Evolutionary conservation across 1,284 basidiomycete species (phyloP).

Genomic region (Cutaneotrichosporon curvatum): DNA sequence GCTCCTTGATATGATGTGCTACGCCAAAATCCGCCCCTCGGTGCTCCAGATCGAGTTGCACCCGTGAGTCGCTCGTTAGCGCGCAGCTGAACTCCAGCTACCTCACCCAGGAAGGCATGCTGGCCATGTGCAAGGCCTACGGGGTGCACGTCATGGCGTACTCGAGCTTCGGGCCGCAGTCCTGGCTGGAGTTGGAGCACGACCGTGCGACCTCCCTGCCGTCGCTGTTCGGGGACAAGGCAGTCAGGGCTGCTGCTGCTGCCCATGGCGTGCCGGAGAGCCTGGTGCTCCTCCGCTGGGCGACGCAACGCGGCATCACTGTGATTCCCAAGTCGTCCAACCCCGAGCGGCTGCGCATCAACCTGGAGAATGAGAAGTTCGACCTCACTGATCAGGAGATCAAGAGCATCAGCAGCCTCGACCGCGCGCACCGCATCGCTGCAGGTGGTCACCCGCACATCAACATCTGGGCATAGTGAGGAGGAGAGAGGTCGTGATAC

Average conservation of each 20-base stretch:
- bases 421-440: slow-evolving; percentile 62
- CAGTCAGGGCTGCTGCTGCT: slow-evolving; percentile 51
- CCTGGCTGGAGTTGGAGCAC: slow-evolving; percentile 50
- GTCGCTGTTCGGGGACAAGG: slow-evolving; percentile 47
- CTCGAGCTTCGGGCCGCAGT: slow-evolving; percentile 64
- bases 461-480: slow-evolving; percentile 58
- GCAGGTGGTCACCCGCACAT: slow-evolving; percentile 57
- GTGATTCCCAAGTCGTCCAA: slow-evolving; percentile 57
- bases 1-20: slow-evolving; percentile 49
- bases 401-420: slow-evolving; percentile 56
- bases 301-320: slow-evolving; percentile 50
- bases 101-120: slow-evolving; percentile 59
- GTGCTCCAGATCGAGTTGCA: slow-evolving; percentile 71
- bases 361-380: slow-evolving; percentile 57
- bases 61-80: slow-evolving; percentile 44
- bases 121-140: slow-evolving; percentile 54
- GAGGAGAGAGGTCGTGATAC: too few species aligned
- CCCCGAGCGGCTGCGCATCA: slow-evolving; percentile 53
- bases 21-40: slow-evolving; percentile 62
- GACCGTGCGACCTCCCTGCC: slow-evolving; percentile 13
- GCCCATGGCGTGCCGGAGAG: slow-evolving; percentile 24
- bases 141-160: slow-evolving; percentile 68
- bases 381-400: slow-evolving; percentile 58
- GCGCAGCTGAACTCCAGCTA: slow-evolving; percentile 26
- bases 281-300: slow-evolving; percentile 43